Evolutionary conservation across 208 protist species (phyloP), one percentile per base, ranked within the genome.

Genomic region (Leishmania arabica): DNA sequence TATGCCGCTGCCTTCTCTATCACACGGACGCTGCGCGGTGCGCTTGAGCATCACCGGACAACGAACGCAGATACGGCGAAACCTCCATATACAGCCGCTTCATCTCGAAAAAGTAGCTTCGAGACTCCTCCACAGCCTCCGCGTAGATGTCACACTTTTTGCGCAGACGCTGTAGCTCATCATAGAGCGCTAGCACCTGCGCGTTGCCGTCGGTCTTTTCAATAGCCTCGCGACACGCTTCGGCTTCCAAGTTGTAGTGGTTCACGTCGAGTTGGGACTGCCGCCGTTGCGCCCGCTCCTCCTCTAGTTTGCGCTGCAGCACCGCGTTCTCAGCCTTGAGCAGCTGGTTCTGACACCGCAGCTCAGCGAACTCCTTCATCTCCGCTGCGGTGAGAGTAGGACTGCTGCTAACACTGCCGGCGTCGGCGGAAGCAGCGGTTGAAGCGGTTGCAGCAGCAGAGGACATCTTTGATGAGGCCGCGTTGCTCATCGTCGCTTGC

Each of bases 81-180:
- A 96, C 87, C 79, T 96, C 90, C 45, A 80, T 80, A 77, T 93
- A 95, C 9, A 96, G 80, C 31, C 89, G 79, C 84, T 93, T 92
- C 90, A 96, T 91, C 66, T 95, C 88, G n/a, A 92, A 86, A 56
- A 95, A 93, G 74, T 95, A 90, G 37, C 78, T 85, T 0, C 91
- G 80, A 24, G 87, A 85, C 79, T 96, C 91, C 85, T 95, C 93
- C 34, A 95, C 77, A 24, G 93, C 90, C 17, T 92, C 88, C 17
- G 90, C 91, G 78, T 96, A 96, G 2, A 91, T 47, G 53, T 88
- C 83, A 65, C 91, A 96, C 75, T 90, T 89, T 60, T 85, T 85
- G 0, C 90, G 77, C 13, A 92, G 81, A 47, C 80, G 88, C 7
- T 84, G 80, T n/a, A 96, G 89, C 79, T 95, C 91, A 24, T 93